Conservation (phyloP, 2,329 filamentous ascomycete species). For the Ascochyta rabiei region DNA sequence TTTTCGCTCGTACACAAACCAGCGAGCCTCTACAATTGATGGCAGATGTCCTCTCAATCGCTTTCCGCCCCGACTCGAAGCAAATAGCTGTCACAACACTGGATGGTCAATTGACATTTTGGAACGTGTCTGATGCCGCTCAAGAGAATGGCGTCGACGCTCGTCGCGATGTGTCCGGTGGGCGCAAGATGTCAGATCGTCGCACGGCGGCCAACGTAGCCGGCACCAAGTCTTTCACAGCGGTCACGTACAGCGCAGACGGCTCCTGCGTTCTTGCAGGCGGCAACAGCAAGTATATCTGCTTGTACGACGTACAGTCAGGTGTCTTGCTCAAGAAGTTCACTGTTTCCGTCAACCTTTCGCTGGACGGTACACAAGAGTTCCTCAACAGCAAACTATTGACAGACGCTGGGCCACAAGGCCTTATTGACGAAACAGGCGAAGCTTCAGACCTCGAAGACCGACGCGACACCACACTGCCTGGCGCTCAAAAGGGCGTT, state of each 20-base stretch:
- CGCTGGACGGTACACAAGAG: constrained; percentile 92
- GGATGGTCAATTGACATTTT: constrained; percentile 93
- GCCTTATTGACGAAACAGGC: constrained; percentile 83
- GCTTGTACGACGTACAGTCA: constrained; percentile 91
- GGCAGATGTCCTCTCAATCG: constrained; percentile 85
- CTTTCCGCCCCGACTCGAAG: constrained; percentile 86
- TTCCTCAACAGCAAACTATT: constrained; percentile 92
- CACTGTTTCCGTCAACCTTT: constrained; percentile 94
- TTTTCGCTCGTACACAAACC: constrained; percentile 92
- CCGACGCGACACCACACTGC: constrained; percentile 77
- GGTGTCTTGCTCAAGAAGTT: constrained; percentile 93
- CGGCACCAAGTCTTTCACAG: constrained; percentile 88
- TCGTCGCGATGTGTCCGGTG: constrained; percentile 89
- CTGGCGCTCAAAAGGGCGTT: constrained; percentile 87
- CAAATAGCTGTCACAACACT: constrained; percentile 91
- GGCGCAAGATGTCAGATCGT: constrained; percentile 85
- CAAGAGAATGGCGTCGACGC: constrained; percentile 88
- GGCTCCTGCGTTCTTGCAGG: constrained; percentile 88
- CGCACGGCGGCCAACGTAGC: constrained; percentile 88
- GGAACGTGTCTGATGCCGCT: constrained; percentile 85
- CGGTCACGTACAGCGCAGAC: constrained; percentile 89
- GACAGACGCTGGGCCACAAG: constrained; percentile 86
- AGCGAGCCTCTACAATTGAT: constrained; percentile 93
- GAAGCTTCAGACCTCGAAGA: constrained; percentile 90
- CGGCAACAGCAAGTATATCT: constrained; percentile 98